These are phyloP conservation scores for Pinus taeda DNA, from an alignment of 75 land plant genomes.

Conservation along the genomic window DNA sequence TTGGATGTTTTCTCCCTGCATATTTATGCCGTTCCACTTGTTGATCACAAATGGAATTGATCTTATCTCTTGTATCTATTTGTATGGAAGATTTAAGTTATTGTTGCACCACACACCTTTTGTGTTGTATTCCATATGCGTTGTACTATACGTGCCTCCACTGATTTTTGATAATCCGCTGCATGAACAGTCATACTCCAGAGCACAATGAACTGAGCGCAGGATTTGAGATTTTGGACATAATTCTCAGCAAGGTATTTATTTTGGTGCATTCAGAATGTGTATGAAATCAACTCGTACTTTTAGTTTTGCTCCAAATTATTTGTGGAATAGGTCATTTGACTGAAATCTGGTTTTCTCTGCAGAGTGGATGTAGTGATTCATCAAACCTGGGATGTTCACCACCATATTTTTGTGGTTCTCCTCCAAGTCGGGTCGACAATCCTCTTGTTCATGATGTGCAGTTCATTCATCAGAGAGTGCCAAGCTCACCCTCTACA, in stretches of 20 bases:
- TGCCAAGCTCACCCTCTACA: constrained; percentile 13
- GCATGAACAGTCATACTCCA: constrained; percentile 8
- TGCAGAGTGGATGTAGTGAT: constrained; percentile 37
- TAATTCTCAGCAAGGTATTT: constrained; percentile 45
- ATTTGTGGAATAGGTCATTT: not conserved
- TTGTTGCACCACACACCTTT: not conserved
- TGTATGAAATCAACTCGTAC: not conserved
- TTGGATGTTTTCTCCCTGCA: not conserved
- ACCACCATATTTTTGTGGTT: constrained; percentile 52
- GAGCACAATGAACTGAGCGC: constrained; percentile 13
- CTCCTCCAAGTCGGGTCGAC: constrained; percentile 45
- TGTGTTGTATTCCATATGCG: no score
- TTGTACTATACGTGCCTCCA: not conserved
- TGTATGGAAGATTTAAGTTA: not conserved
- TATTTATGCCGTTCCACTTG: not conserved
- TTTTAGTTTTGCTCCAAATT: not conserved
- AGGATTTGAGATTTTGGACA: constrained; percentile 46
- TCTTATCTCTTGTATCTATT: not conserved
- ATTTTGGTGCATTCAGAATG: constrained; percentile 7
- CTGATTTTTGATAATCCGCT: not conserved
- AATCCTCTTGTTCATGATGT: constrained; percentile 52
- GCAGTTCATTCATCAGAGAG: constrained; percentile 45
- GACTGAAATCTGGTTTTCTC: not conserved
- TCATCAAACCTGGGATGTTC: constrained; percentile 35
- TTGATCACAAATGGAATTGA: not conserved